Base-by-base conservation (phyloP, 78 protist genomes). In the Dictyostelium purpureum region DNA sequence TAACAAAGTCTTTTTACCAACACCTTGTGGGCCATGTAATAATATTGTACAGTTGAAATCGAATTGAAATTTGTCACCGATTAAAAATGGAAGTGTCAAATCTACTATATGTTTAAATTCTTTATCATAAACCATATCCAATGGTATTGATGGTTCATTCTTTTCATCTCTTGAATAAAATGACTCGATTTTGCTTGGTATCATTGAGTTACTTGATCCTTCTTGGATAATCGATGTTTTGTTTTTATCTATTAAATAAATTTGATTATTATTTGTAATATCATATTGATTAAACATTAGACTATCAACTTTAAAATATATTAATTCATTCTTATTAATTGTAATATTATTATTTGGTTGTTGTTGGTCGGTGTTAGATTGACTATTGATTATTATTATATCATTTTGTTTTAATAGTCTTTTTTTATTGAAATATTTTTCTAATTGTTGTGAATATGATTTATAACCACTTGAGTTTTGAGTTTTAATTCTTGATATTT, bases 181-280 rank as follows among this genome's bases (percentile, higher is more conserved):
- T 35, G 87, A 89, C 12, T 89, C 31, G 6, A 65, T 54, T 28
- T 56, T 65, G 47, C 18, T 14, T 47, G 94, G 94, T 47, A 89
- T 18, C n/a, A 66, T 42, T 24, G 94, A 89, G 14, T 78, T 75
- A 47, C 74, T 40, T 24, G 94, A 52, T 51, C 94, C 94, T 7
- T 89, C 94, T 78, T 89, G 94, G 40, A 89, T 79, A 26, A 89
- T 65, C 19, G 94, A 77, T n/a, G 78, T 78, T 18, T 28, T 40
- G 3, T 24, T 18, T 12, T 52, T 56, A 52, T 89, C 94, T 6
- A 89, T 47, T 9, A 78, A 19, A 73, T 42, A 80, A 26, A 74
- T 21, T 43, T 45, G 65, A 37, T 52, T 74, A 28, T 38, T 37
- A 52, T 75, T 83, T 10, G 16, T 31, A 28, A 42, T 56, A 10